Base-by-base conservation (phyloP, 352 stramenopile species). In the Poterioochromonas sp. region DNA sequence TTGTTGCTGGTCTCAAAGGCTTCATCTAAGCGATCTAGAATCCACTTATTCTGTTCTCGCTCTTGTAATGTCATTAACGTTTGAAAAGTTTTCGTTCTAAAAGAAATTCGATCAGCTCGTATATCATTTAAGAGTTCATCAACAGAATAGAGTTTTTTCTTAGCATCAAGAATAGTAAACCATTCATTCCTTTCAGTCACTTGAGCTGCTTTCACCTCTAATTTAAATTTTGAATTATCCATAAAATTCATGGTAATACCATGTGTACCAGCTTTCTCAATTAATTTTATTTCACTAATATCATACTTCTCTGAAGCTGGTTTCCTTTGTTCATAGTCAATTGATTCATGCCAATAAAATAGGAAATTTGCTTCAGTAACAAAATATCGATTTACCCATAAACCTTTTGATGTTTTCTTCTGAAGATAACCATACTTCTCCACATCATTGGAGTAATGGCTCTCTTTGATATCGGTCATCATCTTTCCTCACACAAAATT, bases 1-100 rank as follows among this genome's bases (percentile, higher is more conserved):
- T 40, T 8, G 32, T 22, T 35, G 29, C 26, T 8, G 32, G 3
- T 44, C 20, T 71, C 5, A 47, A 71, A 71, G 62, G 5, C 32
- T 47, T 71, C 62, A 47, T 71, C 62, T 41, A 71, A 47, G 11
- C 62, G 15, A 47, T 71, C 34, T 26, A 71, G 32, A 29, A 71
- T 71, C 62, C 62, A 71, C 11, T 44, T 41, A 47, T 71, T 71
- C 62, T 71, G 62, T 41, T 71, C 62, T 41, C 32, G 11, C 32
- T 71, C 62, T 26, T 41, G 8, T 29, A 71, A 29, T 29, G 32
- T 44, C 32, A 71, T n/a, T 29, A 71, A 29, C 32, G 39, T 29
- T 29, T 71, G 62, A 29, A 71, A 71, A 41, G 62, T 47, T 22
- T 40, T 71, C 32, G 62, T 71, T 12, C 32, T 11, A 29, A 71